Conservation (phyloP, 257 asterid genomes). For the Solanum infundibuliforme region DNA sequence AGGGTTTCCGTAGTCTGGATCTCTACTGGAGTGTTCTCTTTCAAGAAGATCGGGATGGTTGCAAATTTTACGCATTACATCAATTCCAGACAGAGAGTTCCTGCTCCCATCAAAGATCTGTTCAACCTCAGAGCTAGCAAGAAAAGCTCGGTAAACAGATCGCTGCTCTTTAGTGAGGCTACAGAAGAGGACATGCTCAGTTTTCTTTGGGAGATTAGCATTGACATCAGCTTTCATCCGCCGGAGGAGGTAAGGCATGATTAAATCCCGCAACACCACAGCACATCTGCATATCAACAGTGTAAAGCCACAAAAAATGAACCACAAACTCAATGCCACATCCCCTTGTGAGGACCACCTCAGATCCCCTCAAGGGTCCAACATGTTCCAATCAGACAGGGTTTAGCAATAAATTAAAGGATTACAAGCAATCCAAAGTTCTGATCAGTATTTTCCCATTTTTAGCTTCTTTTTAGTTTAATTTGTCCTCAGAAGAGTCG, state of each 20-base stretch:
- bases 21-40: slow-evolving; percentile 71
- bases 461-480: neutral
- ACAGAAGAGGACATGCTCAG: slow-evolving; percentile 97
- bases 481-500: neutral
- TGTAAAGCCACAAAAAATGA: neutral
- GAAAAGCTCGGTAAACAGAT: slow-evolving; percentile 88
- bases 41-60: slow-evolving; percentile 98
- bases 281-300: slow-evolving; percentile 66
- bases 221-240: slow-evolving; percentile 94
- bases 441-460: neutral
- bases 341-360: neutral
- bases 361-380: neutral
- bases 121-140: slow-evolving; percentile 97
- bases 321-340: neutral
- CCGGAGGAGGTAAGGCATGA: slow-evolving; percentile 98
- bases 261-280: slow-evolving; percentile 87
- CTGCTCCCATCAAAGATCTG: slow-evolving; percentile 80
- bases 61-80: slow-evolving; percentile 95
- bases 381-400: neutral
- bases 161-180: slow-evolving; percentile 85
- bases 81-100: slow-evolving; percentile 86
- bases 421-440: neutral
- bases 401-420: neutral
- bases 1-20: slow-evolving; percentile 92
- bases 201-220: slow-evolving; percentile 86